Percentiles rank a stretch among this genome's conserved stretches.
Evolutionary conservation across 2,329 filamentous ascomycete species (phyloP).

Genomic region (Pseudopyricularia cyperi): DNA sequence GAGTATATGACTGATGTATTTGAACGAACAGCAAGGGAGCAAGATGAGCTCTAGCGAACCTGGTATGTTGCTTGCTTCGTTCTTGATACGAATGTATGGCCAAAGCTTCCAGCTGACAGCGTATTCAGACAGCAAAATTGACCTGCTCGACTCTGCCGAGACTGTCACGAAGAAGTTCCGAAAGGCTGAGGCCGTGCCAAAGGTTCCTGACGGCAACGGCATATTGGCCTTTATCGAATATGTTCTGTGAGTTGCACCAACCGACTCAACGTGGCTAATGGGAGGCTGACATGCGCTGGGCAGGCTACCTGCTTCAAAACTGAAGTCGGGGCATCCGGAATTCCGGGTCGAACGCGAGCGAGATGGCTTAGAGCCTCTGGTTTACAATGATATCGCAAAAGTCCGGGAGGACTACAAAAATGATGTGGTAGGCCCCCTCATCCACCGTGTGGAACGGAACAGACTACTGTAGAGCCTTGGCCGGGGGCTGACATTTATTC

Average conservation of each 20-base stretch:
- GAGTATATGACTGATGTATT: background rate
- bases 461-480: constrained; percentile 5
- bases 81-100: background rate
- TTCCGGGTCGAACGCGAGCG: constrained; percentile 57
- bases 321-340: constrained; percentile 40
- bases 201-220: constrained; percentile 72
- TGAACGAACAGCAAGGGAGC: constrained; percentile 37
- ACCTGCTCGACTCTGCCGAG: constrained; percentile 72
- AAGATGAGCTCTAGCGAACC: constrained; percentile 77
- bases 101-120: background rate
- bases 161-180: constrained; percentile 68
- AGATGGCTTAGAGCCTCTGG: constrained; percentile 56
- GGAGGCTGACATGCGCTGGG: background rate
- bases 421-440: constrained; percentile 51
- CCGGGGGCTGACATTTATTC: constrained; percentile 7
- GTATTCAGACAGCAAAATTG: constrained; percentile 71
- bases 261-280: background rate
- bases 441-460: background rate
- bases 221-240: constrained; percentile 77
- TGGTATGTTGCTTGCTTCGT: constrained; percentile 24
- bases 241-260: constrained; percentile 37
- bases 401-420: constrained; percentile 69
- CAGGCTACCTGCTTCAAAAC: constrained; percentile 54
- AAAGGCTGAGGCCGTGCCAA: constrained; percentile 70
- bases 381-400: constrained; percentile 64